phyloP scores from a whole-genome alignment of 257 asterid genomes.

The Jacaranda copaia region DNA sequence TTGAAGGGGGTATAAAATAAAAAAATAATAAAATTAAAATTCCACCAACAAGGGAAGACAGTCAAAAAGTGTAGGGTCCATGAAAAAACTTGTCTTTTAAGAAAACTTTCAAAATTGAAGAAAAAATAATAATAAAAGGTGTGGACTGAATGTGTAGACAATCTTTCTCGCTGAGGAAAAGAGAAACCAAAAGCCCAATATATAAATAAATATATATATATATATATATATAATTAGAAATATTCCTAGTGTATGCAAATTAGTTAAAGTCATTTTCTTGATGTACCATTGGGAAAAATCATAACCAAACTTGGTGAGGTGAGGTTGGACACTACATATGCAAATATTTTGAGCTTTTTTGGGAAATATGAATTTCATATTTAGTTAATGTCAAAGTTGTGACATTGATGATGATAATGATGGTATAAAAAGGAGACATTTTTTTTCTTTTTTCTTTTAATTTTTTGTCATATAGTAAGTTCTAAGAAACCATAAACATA shows the following conservation, averaged over 20 bases:
- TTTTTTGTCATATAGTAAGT: background rate
- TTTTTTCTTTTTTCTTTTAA: background rate
- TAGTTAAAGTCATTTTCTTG: constrained; percentile 26
- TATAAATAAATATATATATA: constrained; percentile 2
- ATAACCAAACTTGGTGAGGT: constrained; percentile 21
- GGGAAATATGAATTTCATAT: background rate
- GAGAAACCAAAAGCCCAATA: background rate
- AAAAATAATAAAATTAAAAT: background rate
- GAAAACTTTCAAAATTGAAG: constrained; percentile 4
- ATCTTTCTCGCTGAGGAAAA: background rate
- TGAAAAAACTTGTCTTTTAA: constrained; percentile 32
- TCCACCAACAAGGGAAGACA: constrained; percentile 48
- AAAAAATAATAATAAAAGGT: background rate
- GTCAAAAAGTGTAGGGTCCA: constrained; percentile 41
- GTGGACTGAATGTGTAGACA: background rate
- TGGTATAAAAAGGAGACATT: background rate
- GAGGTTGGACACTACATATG: background rate
- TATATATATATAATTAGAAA: constrained; percentile 6
- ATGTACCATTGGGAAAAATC: background rate
- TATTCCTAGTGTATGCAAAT: constrained; percentile 18
- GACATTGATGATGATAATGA: constrained; percentile 5
- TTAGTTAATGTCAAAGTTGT: background rate
- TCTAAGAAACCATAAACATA: constrained; percentile 2
- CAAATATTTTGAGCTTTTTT: background rate
- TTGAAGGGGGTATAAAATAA: background rate